Evolutionary conservation across 768 basidiomycete species (phyloP).

Genomic region (Plicaturopsis crispa): DNA sequence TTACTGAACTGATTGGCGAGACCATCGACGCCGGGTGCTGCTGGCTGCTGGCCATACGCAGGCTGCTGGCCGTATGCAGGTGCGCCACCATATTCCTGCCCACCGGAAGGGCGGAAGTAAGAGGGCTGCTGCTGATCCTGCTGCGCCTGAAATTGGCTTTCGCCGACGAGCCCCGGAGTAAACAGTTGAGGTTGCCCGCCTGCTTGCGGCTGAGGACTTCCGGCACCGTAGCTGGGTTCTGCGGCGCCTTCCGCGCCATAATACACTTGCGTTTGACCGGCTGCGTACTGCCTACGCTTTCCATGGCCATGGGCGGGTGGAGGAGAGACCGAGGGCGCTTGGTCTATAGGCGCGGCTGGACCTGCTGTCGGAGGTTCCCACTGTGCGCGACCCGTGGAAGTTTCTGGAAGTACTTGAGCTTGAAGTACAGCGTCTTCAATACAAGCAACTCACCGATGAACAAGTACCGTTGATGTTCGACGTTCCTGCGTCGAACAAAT

Average conservation of each 20-base stretch:
- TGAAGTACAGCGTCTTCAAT: conserved; percentile 5
- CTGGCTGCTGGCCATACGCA: conserved; percentile 33
- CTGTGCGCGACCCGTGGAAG: conserved; percentile 73
- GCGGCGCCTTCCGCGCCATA: conserved; percentile 45
- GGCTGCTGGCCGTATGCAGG: conserved; percentile 13
- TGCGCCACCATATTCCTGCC: background rate
- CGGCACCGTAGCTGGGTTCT: conserved; percentile 37
- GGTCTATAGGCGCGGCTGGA: conserved; percentile 28
- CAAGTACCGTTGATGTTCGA: conserved; percentile 70
- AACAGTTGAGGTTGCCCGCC: conserved; percentile 59
- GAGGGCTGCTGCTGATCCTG: conserved; percentile 29
- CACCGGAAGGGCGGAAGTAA: background rate
- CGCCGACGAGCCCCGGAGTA: conserved; percentile 73
- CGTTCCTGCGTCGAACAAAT: conserved; percentile 50
- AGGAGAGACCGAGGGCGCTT: conserved; percentile 36
- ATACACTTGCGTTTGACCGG: conserved; percentile 88
- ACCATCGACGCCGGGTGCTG: conserved; percentile 40
- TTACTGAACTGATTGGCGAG: conserved; percentile 81
- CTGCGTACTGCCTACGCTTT: conserved; percentile 89
- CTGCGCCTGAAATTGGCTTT: conserved; percentile 60
- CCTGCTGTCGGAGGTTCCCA: conserved; percentile 72
- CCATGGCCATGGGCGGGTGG: conserved; percentile 32
- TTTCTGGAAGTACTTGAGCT: conserved; percentile 44
- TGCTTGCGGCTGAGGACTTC: conserved; percentile 21
- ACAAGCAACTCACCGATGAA: conserved; percentile 68